Percentiles rank a stretch among this genome's conserved stretches.
Evolutionary conservation across 257 asterid species (phyloP).

Genomic region (Nyctanthes arbortristis): DNA sequence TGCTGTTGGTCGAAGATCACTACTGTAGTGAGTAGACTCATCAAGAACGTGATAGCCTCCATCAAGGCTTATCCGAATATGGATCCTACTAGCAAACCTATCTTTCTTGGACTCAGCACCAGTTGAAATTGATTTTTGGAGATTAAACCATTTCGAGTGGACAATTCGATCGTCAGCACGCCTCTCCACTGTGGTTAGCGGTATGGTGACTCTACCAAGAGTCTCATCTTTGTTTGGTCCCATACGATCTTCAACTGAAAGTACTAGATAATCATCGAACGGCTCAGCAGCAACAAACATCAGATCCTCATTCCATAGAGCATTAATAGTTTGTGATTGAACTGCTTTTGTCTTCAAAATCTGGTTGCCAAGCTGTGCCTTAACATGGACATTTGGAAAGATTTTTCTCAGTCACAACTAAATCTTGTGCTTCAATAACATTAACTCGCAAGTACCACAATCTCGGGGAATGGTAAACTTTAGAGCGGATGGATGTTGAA

Average conservation of each 20-base stretch:
- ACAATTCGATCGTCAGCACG: conserved; percentile 71
- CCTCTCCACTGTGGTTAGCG: conserved; percentile 57
- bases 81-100: conserved; percentile 73
- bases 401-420: conserved; percentile 54
- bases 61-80: conserved; percentile 75
- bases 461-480: conserved; percentile 85
- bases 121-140: conserved; percentile 43
- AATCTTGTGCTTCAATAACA: conserved; percentile 88
- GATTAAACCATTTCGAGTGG: conserved; percentile 66
- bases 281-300: conserved; percentile 96
- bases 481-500: conserved; percentile 64
- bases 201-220: conserved; percentile 64
- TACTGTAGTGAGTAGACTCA: conserved; percentile 80
- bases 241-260: conserved; percentile 74
- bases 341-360: conserved; percentile 58
- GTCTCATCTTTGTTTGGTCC: conserved; percentile 70
- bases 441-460: conserved; percentile 82
- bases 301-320: conserved; percentile 79
- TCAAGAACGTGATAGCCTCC: conserved; percentile 97
- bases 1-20: conserved; percentile 85
- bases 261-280: conserved; percentile 69
- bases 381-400: conserved; percentile 65
- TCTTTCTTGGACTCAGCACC: conserved; percentile 61
- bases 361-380: conserved; percentile 79
- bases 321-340: conserved; percentile 57